A percentile compares a stretch with the other conserved stretches of the same genome.
Evolutionary conservation across 1,284 basidiomycete species (phyloP).

Genomic region (Cryptococcus sp.): DNA sequence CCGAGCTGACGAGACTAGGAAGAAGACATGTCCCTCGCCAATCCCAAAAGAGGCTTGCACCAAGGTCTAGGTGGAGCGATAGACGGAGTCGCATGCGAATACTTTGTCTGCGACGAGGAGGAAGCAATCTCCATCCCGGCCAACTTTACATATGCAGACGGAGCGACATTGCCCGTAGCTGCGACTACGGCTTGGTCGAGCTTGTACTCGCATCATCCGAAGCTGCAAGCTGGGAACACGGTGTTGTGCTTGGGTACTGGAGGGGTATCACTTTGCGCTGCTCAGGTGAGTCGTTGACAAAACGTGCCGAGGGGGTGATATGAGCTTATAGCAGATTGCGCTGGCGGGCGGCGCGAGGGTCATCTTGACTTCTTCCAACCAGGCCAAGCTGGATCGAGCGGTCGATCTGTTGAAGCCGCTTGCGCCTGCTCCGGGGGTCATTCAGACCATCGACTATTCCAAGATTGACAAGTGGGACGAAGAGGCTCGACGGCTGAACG

Average conservation of each 20-base stretch:
- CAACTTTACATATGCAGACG: constrained; percentile 43
- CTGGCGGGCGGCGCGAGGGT: constrained; percentile 39
- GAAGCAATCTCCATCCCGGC: constrained; percentile 40
- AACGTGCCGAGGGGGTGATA: not conserved
- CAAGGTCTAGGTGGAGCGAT: constrained; percentile 43
- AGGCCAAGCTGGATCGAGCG: constrained; percentile 42
- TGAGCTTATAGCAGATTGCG: constrained; percentile 26
- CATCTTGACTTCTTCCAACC: constrained; percentile 46
- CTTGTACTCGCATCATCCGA: constrained; percentile 43
- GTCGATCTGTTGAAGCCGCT: constrained; percentile 26
- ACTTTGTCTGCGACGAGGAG: constrained; percentile 31
- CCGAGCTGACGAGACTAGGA: constrained; percentile 16
- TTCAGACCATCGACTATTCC: constrained; percentile 38
- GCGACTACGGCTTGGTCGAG: constrained; percentile 47
- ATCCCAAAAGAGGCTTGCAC: constrained; percentile 20
- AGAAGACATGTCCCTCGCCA: constrained; percentile 27
- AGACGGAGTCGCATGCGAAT: constrained; percentile 42
- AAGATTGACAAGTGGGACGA: constrained; percentile 44
- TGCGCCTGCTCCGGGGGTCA: constrained; percentile 12
- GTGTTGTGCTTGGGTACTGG: constrained; percentile 49
- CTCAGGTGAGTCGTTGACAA: constrained; percentile 29
- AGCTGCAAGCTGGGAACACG: constrained; percentile 43
- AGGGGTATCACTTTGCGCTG: constrained; percentile 48
- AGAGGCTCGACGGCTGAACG: constrained; percentile 37
- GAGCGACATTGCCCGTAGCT: constrained; percentile 44